Base-by-base conservation (phyloP, 306 rosid genomes). In the Prosopis cineraria region DNA sequence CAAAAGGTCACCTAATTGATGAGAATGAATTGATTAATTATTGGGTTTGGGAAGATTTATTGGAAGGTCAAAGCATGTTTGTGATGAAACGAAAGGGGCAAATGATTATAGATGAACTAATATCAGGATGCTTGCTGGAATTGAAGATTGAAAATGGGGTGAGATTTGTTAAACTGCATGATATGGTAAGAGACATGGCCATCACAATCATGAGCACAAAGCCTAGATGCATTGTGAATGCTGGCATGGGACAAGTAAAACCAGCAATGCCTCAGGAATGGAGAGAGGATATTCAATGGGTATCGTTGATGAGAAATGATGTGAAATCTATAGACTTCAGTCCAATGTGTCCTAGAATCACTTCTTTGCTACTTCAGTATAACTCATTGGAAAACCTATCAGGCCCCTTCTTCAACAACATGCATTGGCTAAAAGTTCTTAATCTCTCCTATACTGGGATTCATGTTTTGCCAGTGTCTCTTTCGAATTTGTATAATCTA, bases 1-100 rank as follows among this genome's bases (percentile, higher is more conserved):
- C 70, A 8, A 68, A 65, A 41, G 62, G 76, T 1, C 27, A 52
- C 20, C 48, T 50, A 8, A 73, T 80, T 66, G 79, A 66, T 29
- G 36, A 43, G 10, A 62, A 80, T 14, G 73, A 62, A 45, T 33
- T 73, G 69, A 55, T 80, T 0, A 73, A 80, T 3, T 66, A 73
- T 19, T 80, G 83, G 79, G 22, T 53, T 63, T 70, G 68, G 60
- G 79, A 73, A 29, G 79, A 78, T 19, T 40, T 80, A 37, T 64
- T 73, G 50, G 79, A 48, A n/a, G 41, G 68, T 52, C 9, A 27
- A 52, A 52, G 62, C 34, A 71, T 14, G n/a, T 0, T 2, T 20
- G 62, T 0, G 22, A 29, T 45, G 48, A 63, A 73, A 6, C 4
- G 45, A 22, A 70, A 52, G 48, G 62, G 83, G 53, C 25, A 62